phyloP scores from a whole-genome alignment of 2,329 filamentous ascomycete species.

The Botrytis fragariae region DNA sequence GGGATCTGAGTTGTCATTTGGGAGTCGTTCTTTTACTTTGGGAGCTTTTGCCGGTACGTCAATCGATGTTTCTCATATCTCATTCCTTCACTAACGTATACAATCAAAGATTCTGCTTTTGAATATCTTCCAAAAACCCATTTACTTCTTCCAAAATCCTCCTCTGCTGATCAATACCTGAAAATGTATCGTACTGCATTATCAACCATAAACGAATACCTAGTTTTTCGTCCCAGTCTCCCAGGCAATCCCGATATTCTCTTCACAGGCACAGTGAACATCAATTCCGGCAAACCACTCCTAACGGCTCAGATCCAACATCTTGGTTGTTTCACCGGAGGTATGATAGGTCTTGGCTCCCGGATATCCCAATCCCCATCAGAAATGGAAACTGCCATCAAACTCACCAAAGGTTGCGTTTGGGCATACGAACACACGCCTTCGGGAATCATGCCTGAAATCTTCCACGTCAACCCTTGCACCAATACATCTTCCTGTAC shows the following conservation, averaged over 20 bases:
- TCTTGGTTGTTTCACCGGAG: constrained; percentile 67
- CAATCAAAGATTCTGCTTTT: constrained; percentile 56
- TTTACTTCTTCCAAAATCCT: constrained; percentile 31
- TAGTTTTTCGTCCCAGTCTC: constrained; percentile 45
- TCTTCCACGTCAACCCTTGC: constrained; percentile 41
- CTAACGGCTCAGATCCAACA: constrained; percentile 49
- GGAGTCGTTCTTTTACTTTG: constrained; percentile 54
- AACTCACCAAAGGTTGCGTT: constrained; percentile 59
- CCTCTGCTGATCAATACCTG: constrained; percentile 36
- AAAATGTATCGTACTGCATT: constrained; percentile 45
- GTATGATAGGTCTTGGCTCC: constrained; percentile 64
- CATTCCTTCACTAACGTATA: constrained; percentile 55
- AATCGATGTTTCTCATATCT: constrained; percentile 51
- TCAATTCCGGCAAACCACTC: constrained; percentile 23
- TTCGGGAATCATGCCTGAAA: constrained; percentile 60
- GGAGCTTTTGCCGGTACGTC: constrained; percentile 53
- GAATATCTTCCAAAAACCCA: constrained; percentile 62
- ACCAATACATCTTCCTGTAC: constrained; percentile 21
- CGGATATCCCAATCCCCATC: constrained; percentile 53
- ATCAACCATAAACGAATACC: constrained; percentile 43
- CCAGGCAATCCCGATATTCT: constrained; percentile 45
- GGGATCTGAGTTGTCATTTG: constrained; percentile 41
- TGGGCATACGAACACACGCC: constrained; percentile 57
- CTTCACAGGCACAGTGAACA: constrained; percentile 46
- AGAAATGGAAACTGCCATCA: constrained; percentile 53